Conservation (phyloP, 805 yeast species). For the Kockiozyma suomiensis region DNA sequence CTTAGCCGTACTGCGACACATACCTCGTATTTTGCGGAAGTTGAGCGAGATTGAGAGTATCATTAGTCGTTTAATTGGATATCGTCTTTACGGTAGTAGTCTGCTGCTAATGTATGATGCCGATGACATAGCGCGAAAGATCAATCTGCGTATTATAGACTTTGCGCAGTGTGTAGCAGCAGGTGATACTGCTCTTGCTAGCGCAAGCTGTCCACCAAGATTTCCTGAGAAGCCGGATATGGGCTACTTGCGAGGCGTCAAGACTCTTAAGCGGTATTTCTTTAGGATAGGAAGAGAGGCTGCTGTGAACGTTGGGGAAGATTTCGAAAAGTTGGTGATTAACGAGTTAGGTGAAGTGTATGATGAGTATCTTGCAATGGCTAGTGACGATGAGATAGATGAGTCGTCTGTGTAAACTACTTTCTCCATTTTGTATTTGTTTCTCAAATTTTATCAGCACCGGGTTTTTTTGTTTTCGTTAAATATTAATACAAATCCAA, state of each 20-base stretch:
- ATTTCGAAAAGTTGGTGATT: neutral
- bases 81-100: constrained; percentile 90
- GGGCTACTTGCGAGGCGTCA: constrained; percentile 84
- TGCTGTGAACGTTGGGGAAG: neutral
- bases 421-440: neutral
- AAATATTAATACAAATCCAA: neutral
- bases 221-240: constrained; percentile 65
- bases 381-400: neutral
- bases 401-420: neutral
- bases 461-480: neutral
- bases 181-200: constrained; percentile 48
- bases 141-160: constrained; percentile 76
- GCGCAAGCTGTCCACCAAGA: constrained; percentile 66
- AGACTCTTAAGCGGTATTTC: constrained; percentile 71
- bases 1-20: constrained; percentile 62
- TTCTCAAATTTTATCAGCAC: neutral
- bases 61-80: constrained; percentile 63
- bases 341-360: neutral
- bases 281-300: constrained; percentile 55
- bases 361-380: neutral
- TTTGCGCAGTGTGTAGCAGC: constrained; percentile 90
- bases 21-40: constrained; percentile 66
- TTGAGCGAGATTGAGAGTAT: constrained; percentile 60
- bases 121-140: constrained; percentile 35
- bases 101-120: constrained; percentile 89